phyloP scores from a whole-genome alignment of 1,284 basidiomycete species.

The Anthracocystis setariae region DNA sequence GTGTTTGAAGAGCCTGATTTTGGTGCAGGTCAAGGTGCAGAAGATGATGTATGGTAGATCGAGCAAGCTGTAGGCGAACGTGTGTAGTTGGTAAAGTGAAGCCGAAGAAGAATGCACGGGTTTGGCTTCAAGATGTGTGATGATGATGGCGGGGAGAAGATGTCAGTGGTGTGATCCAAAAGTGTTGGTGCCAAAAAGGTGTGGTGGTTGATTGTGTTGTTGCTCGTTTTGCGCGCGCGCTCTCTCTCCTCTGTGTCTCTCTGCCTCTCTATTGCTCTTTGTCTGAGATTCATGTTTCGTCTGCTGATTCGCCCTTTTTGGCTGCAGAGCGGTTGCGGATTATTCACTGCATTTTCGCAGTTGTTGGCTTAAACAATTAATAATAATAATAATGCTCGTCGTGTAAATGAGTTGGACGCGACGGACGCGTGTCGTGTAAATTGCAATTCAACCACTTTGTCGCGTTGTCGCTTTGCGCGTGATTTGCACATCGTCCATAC shows the following conservation, averaged over 20 bases:
- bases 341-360: background rate
- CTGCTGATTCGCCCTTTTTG: conserved; percentile 4
- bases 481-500: too few species aligned
- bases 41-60: too few species aligned
- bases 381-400: too few species aligned
- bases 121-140: background rate
- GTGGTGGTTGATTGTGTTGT: conserved; percentile 4
- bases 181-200: too few species aligned
- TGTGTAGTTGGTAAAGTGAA: too few species aligned
- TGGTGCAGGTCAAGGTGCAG: background rate
- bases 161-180: conserved; percentile 71
- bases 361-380: conserved; percentile 9
- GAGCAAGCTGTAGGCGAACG: too few species aligned
- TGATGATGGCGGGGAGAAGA: conserved; percentile 18
- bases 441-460: conserved; percentile 1
- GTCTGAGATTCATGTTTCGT: background rate
- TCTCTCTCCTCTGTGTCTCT: conserved; percentile 68
- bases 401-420: conserved; percentile 44
- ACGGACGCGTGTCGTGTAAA: conserved; percentile 43
- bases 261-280: conserved; percentile 73
- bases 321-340: conserved; percentile 8
- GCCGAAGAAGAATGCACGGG: too few species aligned
- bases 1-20: background rate
- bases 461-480: too few species aligned
- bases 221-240: conserved; percentile 8